These are phyloP conservation scores for Epichloe hybrida DNA, from an alignment of 2,329 filamentous ascomycete species.

Conservation along the genomic window DNA sequence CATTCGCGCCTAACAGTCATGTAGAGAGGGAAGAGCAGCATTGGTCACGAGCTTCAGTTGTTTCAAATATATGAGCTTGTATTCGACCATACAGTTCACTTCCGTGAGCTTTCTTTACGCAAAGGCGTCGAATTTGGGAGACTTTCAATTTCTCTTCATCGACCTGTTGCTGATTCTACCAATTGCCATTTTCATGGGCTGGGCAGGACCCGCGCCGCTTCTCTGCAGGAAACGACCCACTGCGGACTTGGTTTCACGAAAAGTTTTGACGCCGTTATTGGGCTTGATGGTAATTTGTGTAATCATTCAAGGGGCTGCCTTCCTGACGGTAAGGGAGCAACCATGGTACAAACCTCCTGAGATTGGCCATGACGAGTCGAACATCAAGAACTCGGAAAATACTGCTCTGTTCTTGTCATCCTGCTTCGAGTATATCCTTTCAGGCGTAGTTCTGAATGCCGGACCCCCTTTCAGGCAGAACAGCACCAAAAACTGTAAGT, in stretches of 20 bases:
- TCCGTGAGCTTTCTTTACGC: conserved; percentile 94
- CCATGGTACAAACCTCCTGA: conserved; percentile 77
- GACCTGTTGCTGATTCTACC: conserved; percentile 85
- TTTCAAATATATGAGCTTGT: conserved; percentile 99
- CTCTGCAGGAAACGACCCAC: conserved; percentile 79
- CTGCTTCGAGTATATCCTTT: conserved; percentile 90
- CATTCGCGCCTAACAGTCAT: conserved; percentile 11
- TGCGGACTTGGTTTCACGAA: conserved; percentile 80
- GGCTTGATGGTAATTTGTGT: conserved; percentile 81
- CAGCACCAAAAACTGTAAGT: conserved; percentile 65
- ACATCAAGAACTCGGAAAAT: conserved; percentile 86
- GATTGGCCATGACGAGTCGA: conserved; percentile 64
- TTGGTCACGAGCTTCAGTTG: conserved; percentile 98
- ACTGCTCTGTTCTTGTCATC: conserved; percentile 80
- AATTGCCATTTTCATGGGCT: conserved; percentile 98
- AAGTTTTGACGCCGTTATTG: conserved; percentile 77
- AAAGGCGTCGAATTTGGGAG: conserved; percentile 83
- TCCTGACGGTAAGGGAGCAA: conserved; percentile 61
- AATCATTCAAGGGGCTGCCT: conserved; percentile 60
- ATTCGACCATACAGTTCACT: conserved; percentile 98
- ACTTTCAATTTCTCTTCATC: conserved; percentile 97
- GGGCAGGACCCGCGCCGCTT: conserved; percentile 70
- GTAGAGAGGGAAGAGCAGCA: conserved; percentile 77
- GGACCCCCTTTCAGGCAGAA: conserved; percentile 78
- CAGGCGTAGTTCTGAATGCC: conserved; percentile 80